These are phyloP conservation scores for Heliamphora exappendiculata DNA, from an alignment of 148 eudicot genomes.

Conservation along the genomic window DNA sequence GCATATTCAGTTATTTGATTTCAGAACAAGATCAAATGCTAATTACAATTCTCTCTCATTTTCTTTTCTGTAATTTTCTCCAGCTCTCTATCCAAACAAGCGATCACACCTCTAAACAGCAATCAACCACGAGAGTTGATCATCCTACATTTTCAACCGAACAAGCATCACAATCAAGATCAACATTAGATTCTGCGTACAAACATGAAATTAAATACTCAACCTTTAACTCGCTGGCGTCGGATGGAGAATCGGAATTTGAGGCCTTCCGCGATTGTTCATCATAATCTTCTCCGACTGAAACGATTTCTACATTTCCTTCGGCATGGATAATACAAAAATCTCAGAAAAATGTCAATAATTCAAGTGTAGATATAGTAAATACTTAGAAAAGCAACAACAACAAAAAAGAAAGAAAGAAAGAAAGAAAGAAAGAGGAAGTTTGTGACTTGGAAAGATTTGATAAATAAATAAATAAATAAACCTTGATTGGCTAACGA, in stretches of 20 bases:
- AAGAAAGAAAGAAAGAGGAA: background rate
- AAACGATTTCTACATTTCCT: slow-evolving; percentile 10
- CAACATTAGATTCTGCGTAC: background rate
- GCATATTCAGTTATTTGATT: background rate
- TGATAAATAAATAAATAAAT: background rate
- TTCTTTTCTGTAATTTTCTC: background rate
- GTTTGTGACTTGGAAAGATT: background rate
- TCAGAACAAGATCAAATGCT: background rate
- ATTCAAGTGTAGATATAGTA: slow-evolving; percentile 11
- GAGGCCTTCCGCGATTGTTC: slow-evolving; percentile 18
- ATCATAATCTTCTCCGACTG: slow-evolving; percentile 27
- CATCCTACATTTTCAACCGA: background rate
- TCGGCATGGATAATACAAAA: background rate
- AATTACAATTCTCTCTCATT: background rate
- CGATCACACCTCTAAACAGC: background rate
- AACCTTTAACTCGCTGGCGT: slow-evolving; percentile 31
- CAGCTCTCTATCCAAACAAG: background rate
- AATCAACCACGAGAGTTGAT: background rate
- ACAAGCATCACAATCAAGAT: background rate
- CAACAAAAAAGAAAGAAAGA: background rate
- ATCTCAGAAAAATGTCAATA: background rate
- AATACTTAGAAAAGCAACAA: background rate
- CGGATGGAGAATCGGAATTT: slow-evolving; percentile 21
- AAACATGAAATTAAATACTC: background rate
- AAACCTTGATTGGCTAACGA: slow-evolving; percentile 44